Base-by-base conservation (phyloP, 306 rosid genomes). In the Cyamopsis tetragonoloba region DNA sequence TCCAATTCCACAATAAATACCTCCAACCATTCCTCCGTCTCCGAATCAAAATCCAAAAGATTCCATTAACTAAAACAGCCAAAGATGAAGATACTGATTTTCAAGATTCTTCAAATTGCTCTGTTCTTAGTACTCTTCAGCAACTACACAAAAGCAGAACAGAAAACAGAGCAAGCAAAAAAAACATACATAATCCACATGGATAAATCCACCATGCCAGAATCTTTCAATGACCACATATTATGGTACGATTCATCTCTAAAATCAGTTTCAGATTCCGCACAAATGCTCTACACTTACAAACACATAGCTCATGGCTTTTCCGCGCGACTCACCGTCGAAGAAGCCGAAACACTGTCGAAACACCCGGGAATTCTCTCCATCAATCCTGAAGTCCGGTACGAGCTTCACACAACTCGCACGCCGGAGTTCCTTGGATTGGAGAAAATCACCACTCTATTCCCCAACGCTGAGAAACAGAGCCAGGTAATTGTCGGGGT, bases 381-480 rank as follows among this genome's bases (percentile, higher is more conserved):
- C 20, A 83, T 92, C 23, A 46, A 67, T 3, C 89, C 86, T 4
- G 98, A 92, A 58, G 46, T 69, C 20, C 81, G 37, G 41, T 92
- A 89, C 31, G 81, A 89, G 74, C 98, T 92, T 19, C 98, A 92
- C 49, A 92, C 96, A 12, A 92, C 98, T 35, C 69, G 98, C 74
- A 84, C 98, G 0, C 98, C 98, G 0, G 37, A 78, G 70, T 92
- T 92, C 58, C 96, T 92, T 5, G 98, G 98, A 32, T 56, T 92
- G 7, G 82, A 64, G 4, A 86, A 56, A 42, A 28, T 43, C 2
- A 80, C 77, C 4, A 55, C 80, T 32, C 12, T 73, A 12, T 31
- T 81, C 4, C 88, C 91, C 2, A 49, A 80, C 2, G 63, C 83
- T 0, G 76, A n/a, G 0, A 42, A 62, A 34, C 68, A 46, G 38